Conservation (phyloP, 306 rosid genomes). For the Prunus dulcis region DNA sequence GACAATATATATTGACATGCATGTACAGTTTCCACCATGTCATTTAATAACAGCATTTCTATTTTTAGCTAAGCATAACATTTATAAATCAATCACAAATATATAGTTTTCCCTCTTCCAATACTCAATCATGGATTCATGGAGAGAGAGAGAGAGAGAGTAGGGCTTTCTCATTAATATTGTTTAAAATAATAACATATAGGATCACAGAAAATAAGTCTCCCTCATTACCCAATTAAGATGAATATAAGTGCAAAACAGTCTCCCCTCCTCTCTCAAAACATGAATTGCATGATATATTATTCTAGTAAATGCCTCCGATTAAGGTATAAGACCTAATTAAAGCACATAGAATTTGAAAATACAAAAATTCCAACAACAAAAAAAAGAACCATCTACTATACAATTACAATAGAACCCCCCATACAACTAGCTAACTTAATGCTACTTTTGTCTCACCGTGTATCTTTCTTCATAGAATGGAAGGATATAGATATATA, state of each 20-base stretch:
- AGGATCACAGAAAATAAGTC: neutral
- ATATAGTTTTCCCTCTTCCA: neutral
- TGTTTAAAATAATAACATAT: slow-evolving; percentile 7
- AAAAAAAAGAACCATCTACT: slow-evolving; percentile 39
- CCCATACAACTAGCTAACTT: slow-evolving; percentile 30
- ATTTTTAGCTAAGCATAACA: neutral
- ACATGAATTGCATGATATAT: slow-evolving; percentile 14
- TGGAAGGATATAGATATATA: slow-evolving; percentile 4
- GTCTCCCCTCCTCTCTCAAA: neutral
- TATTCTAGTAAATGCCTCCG: slow-evolving; percentile 30
- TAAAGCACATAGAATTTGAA: slow-evolving; percentile 27
- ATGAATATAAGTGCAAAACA: neutral
- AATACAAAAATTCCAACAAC: neutral
- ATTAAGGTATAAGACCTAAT: slow-evolving; percentile 24
- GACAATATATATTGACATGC: neutral
- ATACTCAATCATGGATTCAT: slow-evolving; percentile 12
- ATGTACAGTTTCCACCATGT: neutral
- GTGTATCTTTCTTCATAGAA: slow-evolving; percentile 31
- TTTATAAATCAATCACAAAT: neutral
- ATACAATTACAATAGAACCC: slow-evolving; percentile 56
- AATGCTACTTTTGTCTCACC: slow-evolving; percentile 33
- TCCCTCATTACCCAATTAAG: neutral
- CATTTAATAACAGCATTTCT: neutral
- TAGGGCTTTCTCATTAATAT: slow-evolving; percentile 14
- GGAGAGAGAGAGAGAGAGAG: neutral